Evolutionary conservation across 345 rosid genomes (phyloP).

Genomic region (Syzygium jambos): DNA sequence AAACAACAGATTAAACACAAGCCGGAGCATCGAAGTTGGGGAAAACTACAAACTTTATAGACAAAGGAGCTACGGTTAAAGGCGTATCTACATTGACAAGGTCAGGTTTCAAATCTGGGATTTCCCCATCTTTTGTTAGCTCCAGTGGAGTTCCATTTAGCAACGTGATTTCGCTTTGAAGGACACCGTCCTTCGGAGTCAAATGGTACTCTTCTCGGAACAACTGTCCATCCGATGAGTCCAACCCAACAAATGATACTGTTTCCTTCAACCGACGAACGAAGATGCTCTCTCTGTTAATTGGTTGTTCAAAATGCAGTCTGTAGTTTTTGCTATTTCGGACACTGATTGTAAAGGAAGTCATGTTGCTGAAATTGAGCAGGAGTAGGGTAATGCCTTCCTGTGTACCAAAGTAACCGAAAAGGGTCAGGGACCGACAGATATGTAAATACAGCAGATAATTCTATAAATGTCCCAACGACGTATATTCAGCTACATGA

Average conservation of each 20-base stretch:
- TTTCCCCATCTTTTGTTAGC: conserved; percentile 38
- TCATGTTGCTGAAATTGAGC: conserved; percentile 71
- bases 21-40: conserved; percentile 82
- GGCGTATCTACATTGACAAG: conserved; percentile 38
- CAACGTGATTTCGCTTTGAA: conserved; percentile 57
- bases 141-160: conserved; percentile 68
- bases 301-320: conserved; percentile 7
- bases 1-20: conserved; percentile 25
- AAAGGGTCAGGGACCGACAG: not conserved
- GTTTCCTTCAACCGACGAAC: conserved; percentile 39
- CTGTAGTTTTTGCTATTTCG: conserved; percentile 35
- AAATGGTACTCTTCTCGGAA: conserved; percentile 88
- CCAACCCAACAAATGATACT: conserved; percentile 55
- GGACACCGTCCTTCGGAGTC: conserved; percentile 56
- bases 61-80: conserved; percentile 41
- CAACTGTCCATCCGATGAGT: conserved; percentile 34
- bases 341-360: conserved; percentile 33
- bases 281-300: conserved; percentile 18
- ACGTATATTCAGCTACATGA: not conserved
- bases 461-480: not conserved
- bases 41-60: conserved; percentile 71
- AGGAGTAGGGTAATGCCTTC: conserved; percentile 72
- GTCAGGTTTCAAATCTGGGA: conserved; percentile 67
- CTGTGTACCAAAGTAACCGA: conserved; percentile 22
- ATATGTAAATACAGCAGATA: not conserved